These are phyloP conservation scores for Yamadazyma sp. DNA, from an alignment of 805 yeast genomes.

Conservation along the genomic window DNA sequence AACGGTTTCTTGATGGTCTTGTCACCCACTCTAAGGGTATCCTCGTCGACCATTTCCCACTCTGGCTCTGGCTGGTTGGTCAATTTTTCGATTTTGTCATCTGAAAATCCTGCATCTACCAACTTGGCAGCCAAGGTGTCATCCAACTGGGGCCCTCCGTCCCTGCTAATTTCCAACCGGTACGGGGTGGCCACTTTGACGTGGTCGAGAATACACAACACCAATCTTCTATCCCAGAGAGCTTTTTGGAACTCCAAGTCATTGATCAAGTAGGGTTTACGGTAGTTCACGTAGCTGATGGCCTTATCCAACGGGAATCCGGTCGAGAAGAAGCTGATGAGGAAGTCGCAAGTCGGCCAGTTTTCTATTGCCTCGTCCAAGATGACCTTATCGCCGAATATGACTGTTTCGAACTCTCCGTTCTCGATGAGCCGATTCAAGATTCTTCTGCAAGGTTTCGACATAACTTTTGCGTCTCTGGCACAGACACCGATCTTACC, in stretches of 20 bases:
- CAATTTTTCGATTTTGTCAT: slow-evolving; percentile 52
- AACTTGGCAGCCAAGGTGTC: slow-evolving; percentile 48
- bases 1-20: slow-evolving; percentile 77
- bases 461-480: slow-evolving; percentile 94
- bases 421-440: slow-evolving; percentile 82
- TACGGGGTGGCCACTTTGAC: slow-evolving; percentile 88
- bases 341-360: slow-evolving; percentile 98
- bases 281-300: slow-evolving; percentile 78
- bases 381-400: slow-evolving; percentile 96
- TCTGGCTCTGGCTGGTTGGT: slow-evolving; percentile 73
- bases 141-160: slow-evolving; percentile 92
- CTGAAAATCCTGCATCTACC: slow-evolving; percentile 39
- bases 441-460: slow-evolving; percentile 93
- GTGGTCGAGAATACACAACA: slow-evolving; percentile 72
- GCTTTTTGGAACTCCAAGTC: slow-evolving; percentile 90
- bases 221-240: slow-evolving; percentile 95
- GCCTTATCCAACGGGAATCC: slow-evolving; percentile 98
- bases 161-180: slow-evolving; percentile 86
- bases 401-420: slow-evolving; percentile 95
- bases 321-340: slow-evolving; percentile 88
- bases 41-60: slow-evolving; percentile 83
- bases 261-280: slow-evolving; percentile 88
- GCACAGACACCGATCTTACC: slow-evolving; percentile 99
- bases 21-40: slow-evolving; percentile 75
- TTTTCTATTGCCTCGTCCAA: slow-evolving; percentile 91